Percentiles rank a stretch among this genome's conserved stretches.
phyloP scores from a whole-genome alignment of 345 rosid species.

The Salix dunnii region DNA sequence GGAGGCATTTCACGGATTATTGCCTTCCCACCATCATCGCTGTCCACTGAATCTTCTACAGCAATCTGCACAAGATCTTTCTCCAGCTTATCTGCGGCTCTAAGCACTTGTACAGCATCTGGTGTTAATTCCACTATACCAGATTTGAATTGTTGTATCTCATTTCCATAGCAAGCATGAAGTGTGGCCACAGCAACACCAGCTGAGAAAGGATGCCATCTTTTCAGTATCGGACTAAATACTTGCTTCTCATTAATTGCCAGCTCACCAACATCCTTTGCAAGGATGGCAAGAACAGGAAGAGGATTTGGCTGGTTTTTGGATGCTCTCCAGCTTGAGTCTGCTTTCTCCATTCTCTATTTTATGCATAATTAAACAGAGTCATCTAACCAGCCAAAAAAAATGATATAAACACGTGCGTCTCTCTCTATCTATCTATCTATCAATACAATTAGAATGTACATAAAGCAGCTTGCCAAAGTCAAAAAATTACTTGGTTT shows the following conservation, averaged over 20 bases:
- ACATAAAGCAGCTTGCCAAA: neutral
- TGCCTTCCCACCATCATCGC: conserved; percentile 98
- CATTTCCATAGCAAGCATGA: conserved; percentile 91
- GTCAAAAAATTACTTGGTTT: neutral
- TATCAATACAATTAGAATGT: neutral
- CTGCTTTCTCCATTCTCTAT: conserved; percentile 98
- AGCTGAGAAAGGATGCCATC: conserved; percentile 97
- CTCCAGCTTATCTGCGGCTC: conserved; percentile 95
- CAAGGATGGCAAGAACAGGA: conserved; percentile 91
- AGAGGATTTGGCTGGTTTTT: conserved; percentile 73
- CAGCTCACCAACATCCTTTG: conserved; percentile 90
- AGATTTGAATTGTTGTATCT: conserved; percentile 78
- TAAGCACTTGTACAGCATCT: conserved; percentile 79
- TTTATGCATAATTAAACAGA: conserved; percentile 7
- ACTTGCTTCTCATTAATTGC: conserved; percentile 72
- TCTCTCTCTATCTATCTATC: neutral
- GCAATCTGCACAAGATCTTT: conserved; percentile 98
- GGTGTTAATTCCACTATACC: conserved; percentile 81
- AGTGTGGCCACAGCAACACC: conserved; percentile 98
- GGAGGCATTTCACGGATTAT: conserved; percentile 99
- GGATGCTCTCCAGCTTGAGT: conserved; percentile 91
- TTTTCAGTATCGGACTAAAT: conserved; percentile 88
- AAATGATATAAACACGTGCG: neutral
- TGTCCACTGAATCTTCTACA: conserved; percentile 94
- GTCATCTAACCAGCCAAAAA: conserved; percentile 10